A percentile compares a stretch with the other conserved stretches of the same genome.
phyloP scores from a whole-genome alignment of 1,139 yeast genomes.

The Saccharomycopsis crataegensis region DNA sequence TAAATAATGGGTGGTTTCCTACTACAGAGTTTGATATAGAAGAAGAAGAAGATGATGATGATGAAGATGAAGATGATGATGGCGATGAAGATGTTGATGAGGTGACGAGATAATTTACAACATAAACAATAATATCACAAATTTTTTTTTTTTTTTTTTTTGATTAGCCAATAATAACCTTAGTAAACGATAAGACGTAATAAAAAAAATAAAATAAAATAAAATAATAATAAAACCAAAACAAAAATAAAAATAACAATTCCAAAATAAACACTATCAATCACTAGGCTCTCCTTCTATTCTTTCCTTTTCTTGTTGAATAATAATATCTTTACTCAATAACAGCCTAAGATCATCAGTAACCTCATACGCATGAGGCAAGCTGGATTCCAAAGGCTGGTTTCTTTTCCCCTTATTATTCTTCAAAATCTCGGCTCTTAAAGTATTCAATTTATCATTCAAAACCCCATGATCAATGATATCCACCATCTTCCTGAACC shows the following conservation, averaged over 20 bases:
- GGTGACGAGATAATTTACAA: too few species aligned
- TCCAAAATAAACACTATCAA: neutral
- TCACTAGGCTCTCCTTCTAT: neutral
- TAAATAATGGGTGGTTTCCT: conserved; percentile 65
- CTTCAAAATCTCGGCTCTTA: conserved; percentile 26
- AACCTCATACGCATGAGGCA: conserved; percentile 27
- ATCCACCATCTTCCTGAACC: conserved; percentile 72
- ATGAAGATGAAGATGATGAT: too few species aligned
- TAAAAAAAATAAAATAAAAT: neutral
- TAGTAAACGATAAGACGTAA: neutral
- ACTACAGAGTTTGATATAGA: conserved; percentile 26
- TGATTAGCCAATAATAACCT: neutral
- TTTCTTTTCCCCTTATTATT: conserved; percentile 16
- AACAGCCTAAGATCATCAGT: conserved; percentile 52
- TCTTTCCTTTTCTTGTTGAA: conserved; percentile 50
- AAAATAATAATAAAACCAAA: neutral
- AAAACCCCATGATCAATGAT: conserved; percentile 55
- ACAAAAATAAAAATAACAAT: neutral
- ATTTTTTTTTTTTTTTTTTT: neutral
- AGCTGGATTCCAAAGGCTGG: conserved; percentile 15
- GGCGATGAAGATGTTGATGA: too few species aligned
- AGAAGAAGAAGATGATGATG: neutral
- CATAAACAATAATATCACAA: neutral
- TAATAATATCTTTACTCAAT: conserved; percentile 50
- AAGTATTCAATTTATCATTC: conserved; percentile 17